Percentiles rank a stretch among this genome's conserved stretches.
These are phyloP conservation scores for Aurantiochytrium sp. DNA, from an alignment of 108 stramenopile species.

Conservation along the genomic window DNA sequence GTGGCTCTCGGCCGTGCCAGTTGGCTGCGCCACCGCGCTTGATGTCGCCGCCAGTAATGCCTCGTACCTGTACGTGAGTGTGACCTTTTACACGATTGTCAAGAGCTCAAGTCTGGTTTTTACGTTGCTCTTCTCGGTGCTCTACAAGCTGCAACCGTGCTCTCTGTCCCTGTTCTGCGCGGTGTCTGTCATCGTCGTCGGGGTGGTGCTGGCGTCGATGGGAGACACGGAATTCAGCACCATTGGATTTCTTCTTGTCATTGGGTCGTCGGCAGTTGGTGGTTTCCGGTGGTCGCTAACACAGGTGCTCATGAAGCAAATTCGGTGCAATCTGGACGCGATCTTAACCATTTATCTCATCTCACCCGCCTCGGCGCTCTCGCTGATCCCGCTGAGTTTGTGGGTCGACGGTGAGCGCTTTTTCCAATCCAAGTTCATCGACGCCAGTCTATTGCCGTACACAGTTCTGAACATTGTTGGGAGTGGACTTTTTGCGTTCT, in stretches of 20 bases:
- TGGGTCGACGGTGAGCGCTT: neutral
- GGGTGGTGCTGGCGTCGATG: constrained; percentile 4
- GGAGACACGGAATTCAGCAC: neutral
- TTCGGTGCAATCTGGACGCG: neutral
- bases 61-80: constrained; percentile 9
- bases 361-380: constrained; percentile 14
- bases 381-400: constrained; percentile 10
- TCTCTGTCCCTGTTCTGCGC: neutral
- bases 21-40: constrained; percentile 18
- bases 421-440: neutral
- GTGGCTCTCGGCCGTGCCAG: constrained; percentile 20
- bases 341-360: constrained; percentile 23
- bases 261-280: constrained; percentile 2
- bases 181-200: neutral
- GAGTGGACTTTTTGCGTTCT: constrained; percentile 15
- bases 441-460: neutral
- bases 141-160: constrained; percentile 18
- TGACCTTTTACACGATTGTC: constrained; percentile 18
- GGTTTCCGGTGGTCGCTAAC: constrained; percentile 26
- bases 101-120: constrained; percentile 20
- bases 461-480: neutral
- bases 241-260: neutral
- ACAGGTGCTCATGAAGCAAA: constrained; percentile 21
- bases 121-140: constrained; percentile 14
- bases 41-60: constrained; percentile 19